These are phyloP conservation scores for Cadophora malorum DNA, from an alignment of 2,329 filamentous ascomycete genomes.

Conservation along the genomic window DNA sequence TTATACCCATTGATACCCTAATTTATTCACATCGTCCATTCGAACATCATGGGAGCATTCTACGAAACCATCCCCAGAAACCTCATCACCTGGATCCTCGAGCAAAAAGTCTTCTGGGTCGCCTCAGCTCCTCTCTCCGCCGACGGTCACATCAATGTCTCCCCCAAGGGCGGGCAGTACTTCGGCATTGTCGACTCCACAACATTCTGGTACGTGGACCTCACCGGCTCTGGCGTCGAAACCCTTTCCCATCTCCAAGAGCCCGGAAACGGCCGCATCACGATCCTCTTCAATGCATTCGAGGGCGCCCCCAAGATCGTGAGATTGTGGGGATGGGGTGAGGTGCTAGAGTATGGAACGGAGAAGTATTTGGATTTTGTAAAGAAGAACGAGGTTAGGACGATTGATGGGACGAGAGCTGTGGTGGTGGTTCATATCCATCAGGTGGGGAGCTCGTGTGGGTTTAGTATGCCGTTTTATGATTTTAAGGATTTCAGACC, in stretches of 20 bases:
- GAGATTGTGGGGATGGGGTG: slow-evolving; percentile 33
- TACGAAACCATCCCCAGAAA: slow-evolving; percentile 35
- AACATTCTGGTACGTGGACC: slow-evolving; percentile 37
- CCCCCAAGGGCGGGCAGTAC: slow-evolving; percentile 36
- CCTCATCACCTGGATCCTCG: slow-evolving; percentile 33
- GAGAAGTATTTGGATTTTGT: slow-evolving; percentile 28
- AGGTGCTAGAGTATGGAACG: slow-evolving; percentile 36
- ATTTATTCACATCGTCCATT: neutral
- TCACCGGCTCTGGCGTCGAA: slow-evolving; percentile 35
- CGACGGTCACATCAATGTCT: slow-evolving; percentile 36
- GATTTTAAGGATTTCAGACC: slow-evolving; percentile 33
- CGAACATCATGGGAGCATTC: slow-evolving; percentile 34
- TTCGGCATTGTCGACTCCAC: slow-evolving; percentile 31
- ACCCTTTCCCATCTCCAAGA: slow-evolving; percentile 36
- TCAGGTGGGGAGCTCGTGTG: slow-evolving; percentile 35
- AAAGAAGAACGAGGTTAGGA: slow-evolving; percentile 26
- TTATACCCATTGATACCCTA: neutral
- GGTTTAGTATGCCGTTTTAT: slow-evolving; percentile 35
- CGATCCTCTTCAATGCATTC: slow-evolving; percentile 35
- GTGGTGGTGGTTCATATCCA: slow-evolving; percentile 35
- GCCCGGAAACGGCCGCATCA: slow-evolving; percentile 34
- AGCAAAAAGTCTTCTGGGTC: slow-evolving; percentile 36
- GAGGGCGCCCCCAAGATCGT: slow-evolving; percentile 35
- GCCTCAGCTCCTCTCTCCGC: slow-evolving; percentile 33
- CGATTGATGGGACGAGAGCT: slow-evolving; percentile 33